Evolutionary conservation across 768 basidiomycete genomes (phyloP).

Genomic region (Podaxis rugospora): DNA sequence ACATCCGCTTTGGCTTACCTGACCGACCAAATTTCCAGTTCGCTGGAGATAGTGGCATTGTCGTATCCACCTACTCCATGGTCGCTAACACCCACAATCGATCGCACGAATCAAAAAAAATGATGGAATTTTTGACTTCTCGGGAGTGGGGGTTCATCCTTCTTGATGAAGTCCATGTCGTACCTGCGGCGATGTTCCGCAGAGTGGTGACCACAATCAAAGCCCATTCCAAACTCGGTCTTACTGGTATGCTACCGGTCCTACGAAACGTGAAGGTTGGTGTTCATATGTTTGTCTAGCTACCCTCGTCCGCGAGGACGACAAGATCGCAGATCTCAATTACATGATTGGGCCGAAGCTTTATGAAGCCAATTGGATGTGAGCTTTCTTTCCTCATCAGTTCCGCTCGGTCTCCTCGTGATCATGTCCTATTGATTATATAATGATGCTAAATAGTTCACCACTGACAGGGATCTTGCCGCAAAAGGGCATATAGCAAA

Average conservation of each 20-base stretch:
- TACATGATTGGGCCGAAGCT: constrained; percentile 99
- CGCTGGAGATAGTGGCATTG: constrained; percentile 94
- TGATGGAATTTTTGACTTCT: constrained; percentile 99
- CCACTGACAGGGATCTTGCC: constrained; percentile 70
- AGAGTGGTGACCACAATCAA: constrained; percentile 98
- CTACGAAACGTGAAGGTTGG: constrained; percentile 5
- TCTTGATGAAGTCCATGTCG: constrained; percentile 97
- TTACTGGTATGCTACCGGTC: constrained; percentile 65
- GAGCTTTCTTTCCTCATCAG: constrained; percentile 15
- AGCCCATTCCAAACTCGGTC: constrained; percentile 95
- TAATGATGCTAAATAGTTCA: constrained; percentile 11
- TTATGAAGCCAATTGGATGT: constrained; percentile 99
- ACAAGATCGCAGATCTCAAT: constrained; percentile 97
- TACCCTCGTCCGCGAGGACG: constrained; percentile 97
- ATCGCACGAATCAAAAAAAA: constrained; percentile 98
- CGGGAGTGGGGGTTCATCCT: constrained; percentile 99
- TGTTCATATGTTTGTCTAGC: constrained; percentile 41
- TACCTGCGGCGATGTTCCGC: constrained; percentile 98
- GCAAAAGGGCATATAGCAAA: constrained; percentile 99
- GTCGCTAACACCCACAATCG: constrained; percentile 98
- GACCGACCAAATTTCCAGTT: constrained; percentile 50
- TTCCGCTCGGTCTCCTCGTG: not conserved
- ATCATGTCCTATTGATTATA: constrained; percentile 14
- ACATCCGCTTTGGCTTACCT: not conserved
- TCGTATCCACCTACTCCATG: constrained; percentile 99